Evolutionary conservation across 352 stramenopile genomes (phyloP), one percentile per base, ranked within the genome.

Genomic region (Ophiocytium majus): DNA sequence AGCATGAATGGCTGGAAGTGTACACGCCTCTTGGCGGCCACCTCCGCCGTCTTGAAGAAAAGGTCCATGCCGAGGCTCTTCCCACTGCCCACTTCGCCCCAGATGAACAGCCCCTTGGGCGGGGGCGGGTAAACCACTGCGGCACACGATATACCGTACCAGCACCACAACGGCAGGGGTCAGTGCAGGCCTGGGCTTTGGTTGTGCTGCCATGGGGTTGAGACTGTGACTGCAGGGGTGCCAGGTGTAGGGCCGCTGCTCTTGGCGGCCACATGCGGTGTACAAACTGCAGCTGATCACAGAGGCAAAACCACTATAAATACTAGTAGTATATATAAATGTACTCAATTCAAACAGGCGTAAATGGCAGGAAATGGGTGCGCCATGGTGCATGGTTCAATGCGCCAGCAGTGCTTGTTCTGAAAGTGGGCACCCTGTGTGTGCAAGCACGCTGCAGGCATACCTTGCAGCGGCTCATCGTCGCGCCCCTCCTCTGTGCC

Each of bases 31-130:
- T 88, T 88, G 5, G 31, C 31, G 5, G 5, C 5, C 64, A 76
- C 64, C 31, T 34, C 5, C 34, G 64, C 64, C 34, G 64, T 76
- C 64, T 5, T 17, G 17, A 94, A 98, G 86, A 99, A 98, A 14
- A 97, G 86, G 88, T 99, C 95, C 93, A 99, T 96, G 17, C 98
- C 91, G 91, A 98, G 96, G 10, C 93, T 97, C 90, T 99, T 99
- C 49, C 96, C 96, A 9, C 93, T 98, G 71, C 96, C 97, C 10
- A 98, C 96, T 66, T 93, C 90, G 76, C 96, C 96, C 85, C 98
- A 91, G 49, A 99, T 84, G 91, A 98, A 99, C 32, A 98, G 88
- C 23, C 97, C 96, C 66, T 94, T 94, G 0, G 96, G 95, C n/a
- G 93, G 43, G 17, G 31, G 64, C 64, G 31, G 10, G 64, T 37